These are phyloP conservation scores for Pyracantha coccinea DNA, from an alignment of 331 rosid species.

Conservation along the genomic window DNA sequence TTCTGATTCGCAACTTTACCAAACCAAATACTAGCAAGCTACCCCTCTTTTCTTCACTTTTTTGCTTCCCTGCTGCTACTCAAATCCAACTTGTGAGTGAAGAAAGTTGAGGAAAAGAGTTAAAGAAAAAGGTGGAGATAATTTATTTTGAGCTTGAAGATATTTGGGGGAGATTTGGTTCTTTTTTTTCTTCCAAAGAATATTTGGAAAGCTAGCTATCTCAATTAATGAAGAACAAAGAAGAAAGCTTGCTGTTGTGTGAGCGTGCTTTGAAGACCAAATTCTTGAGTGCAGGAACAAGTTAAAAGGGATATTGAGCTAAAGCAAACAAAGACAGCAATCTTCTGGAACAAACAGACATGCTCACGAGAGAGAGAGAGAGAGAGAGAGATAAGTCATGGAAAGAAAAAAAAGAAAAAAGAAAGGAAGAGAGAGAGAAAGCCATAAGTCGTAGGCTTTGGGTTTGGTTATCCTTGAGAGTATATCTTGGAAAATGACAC, in stretches of 20 bases:
- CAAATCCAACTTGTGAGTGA: conserved; percentile 16
- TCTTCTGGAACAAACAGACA: conserved; percentile 21
- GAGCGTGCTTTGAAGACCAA: background rate
- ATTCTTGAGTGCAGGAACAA: background rate
- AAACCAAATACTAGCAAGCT: background rate
- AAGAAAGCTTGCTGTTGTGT: background rate
- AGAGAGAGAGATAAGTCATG: conserved; percentile 4
- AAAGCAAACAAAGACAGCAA: background rate
- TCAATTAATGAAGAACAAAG: background rate
- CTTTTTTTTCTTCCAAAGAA: background rate
- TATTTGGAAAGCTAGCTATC: conserved; percentile 1
- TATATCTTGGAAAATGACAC: conserved; percentile 88
- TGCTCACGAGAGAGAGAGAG: conserved; percentile 19
- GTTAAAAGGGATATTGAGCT: background rate
- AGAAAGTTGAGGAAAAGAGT: conserved; percentile 6
- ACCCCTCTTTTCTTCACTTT: background rate
- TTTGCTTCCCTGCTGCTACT: background rate
- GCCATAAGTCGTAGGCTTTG: conserved; percentile 24
- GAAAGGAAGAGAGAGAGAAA: conserved; percentile 1
- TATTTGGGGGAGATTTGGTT: background rate
- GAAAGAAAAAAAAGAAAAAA: background rate
- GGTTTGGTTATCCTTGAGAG: conserved; percentile 56
- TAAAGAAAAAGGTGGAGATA: background rate
- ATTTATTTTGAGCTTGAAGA: background rate
- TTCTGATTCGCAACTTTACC: conserved; percentile 17